phyloP scores from a whole-genome alignment of 1,284 basidiomycete species.

The Singerocomus inundabilis region DNA sequence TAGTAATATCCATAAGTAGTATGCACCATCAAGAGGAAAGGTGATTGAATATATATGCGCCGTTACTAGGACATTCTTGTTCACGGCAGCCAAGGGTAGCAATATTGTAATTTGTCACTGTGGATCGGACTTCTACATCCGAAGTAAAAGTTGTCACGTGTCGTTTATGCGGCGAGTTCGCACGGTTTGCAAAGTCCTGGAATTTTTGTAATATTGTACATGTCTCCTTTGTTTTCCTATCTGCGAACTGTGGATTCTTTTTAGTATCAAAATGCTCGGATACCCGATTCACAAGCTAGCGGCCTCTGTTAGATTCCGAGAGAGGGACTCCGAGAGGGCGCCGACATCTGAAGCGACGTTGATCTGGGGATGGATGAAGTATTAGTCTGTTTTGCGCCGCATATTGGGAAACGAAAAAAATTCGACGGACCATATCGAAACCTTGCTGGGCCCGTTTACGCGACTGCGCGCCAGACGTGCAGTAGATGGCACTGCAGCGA shows the following conservation, averaged over 20 bases:
- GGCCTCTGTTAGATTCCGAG: slow-evolving; percentile 34
- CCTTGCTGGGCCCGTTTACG: slow-evolving; percentile 50
- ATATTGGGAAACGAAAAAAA: background rate
- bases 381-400: background rate
- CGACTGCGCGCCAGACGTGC: slow-evolving; percentile 49
- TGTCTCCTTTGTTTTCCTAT: background rate
- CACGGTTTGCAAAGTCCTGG: too few species aligned
- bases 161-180: background rate
- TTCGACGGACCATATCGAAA: slow-evolving; percentile 52
- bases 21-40: too few species aligned
- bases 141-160: background rate
- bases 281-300: slow-evolving; percentile 8
- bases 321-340: slow-evolving; percentile 45
- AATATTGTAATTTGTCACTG: too few species aligned
- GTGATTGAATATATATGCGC: too few species aligned
- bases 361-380: slow-evolving; percentile 37
- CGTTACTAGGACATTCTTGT: too few species aligned
- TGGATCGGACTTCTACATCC: too few species aligned
- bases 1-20: too few species aligned
- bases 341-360: slow-evolving; percentile 49
- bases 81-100: too few species aligned
- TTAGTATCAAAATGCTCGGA: slow-evolving; percentile 15
- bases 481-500: slow-evolving; percentile 43
- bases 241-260: background rate
- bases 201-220: too few species aligned